Evolutionary conservation across 225 moss, liverwort and hornwort species (phyloP), one percentile per base, ranked within the genome.

Genomic region (Polytrichum commune): DNA sequence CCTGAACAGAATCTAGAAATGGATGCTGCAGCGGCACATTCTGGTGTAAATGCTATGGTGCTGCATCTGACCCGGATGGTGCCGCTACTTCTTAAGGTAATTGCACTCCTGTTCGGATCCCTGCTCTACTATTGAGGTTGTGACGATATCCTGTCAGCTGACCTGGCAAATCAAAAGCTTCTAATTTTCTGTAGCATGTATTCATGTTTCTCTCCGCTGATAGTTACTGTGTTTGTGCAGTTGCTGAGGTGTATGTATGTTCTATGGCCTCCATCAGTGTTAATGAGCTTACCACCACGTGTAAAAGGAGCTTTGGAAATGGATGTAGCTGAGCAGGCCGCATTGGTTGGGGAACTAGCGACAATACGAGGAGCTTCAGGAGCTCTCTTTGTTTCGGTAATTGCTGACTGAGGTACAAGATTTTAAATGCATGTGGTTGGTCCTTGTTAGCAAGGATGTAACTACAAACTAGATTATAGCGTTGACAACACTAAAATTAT

Each of bases 241-340:
- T 77, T 98, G 75, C 79, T 98, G 62, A 90, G 98, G 72, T 98
- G 95, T 72, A 84, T 95, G 76, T 95, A 98, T 84, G 98, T 89
- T 25, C 74, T 98, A 13, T 98, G 98, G 98, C 91, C 95, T 57
- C 92, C 91, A 35, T 70, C 84, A 57, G 78, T 95, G 1, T 82
- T 85, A 60, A 70, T 77, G 54, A 82, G 82, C 55, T 86, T 95
- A 81, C 94, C 94, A 64, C 28, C 77, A 55, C 90, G 88, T 75
- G 66, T 95, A 67, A 89, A 90, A 71, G 90, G 85, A 75, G 95
- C 95, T 65, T 81, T 98, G 76, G 82, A 81, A 27, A 98, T 95
- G 98, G 93, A 87, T 77, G 84, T 85, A 64, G 82, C 90, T 69
- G 95, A 98, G 81, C 95, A 90, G 80, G 89, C 92, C n/a, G 85